Conservation (phyloP, 2,329 filamentous ascomycete genomes). For the Alternaria solani region DNA sequence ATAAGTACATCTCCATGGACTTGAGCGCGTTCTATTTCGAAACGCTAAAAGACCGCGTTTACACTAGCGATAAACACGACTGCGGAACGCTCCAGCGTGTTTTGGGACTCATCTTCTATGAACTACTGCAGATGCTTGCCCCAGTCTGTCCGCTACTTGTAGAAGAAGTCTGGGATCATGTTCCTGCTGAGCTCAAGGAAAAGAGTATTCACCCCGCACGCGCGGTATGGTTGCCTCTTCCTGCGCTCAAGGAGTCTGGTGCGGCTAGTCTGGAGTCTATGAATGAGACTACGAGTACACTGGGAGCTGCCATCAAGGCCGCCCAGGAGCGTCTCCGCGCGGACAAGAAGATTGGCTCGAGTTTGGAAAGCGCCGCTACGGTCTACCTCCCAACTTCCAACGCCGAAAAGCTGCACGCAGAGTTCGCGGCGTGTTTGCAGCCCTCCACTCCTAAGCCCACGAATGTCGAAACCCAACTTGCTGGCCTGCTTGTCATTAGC, state of each 20-base stretch:
- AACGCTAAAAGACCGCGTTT: conserved; percentile 87
- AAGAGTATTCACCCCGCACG: conserved; percentile 38
- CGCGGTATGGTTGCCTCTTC: conserved; percentile 34
- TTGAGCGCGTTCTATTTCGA: conserved; percentile 96
- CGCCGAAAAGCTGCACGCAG: not conserved
- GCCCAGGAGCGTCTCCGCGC: conserved; percentile 76
- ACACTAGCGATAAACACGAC: conserved; percentile 77
- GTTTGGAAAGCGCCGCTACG: conserved; percentile 76
- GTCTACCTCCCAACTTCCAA: conserved; percentile 32
- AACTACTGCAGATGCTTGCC: conserved; percentile 78
- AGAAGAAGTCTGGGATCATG: conserved; percentile 85
- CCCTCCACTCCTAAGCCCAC: not conserved
- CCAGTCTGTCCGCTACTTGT: conserved; percentile 85
- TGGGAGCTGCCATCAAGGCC: conserved; percentile 74
- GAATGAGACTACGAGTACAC: conserved; percentile 54
- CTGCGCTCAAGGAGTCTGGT: not conserved
- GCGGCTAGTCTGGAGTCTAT: conserved; percentile 29
- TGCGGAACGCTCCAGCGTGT: conserved; percentile 65
- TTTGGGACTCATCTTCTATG: conserved; percentile 69
- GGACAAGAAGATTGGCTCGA: conserved; percentile 78
- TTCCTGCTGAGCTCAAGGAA: conserved; percentile 68
- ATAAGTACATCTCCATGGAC: conserved; percentile 81
- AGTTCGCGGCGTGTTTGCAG: conserved; percentile 14
- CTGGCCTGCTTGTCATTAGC: conserved; percentile 55
- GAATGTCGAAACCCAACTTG: conserved; percentile 40